Base-by-base conservation (phyloP, 1,284 basidiomycete species). In the Sporisorium sorghi region DNA sequence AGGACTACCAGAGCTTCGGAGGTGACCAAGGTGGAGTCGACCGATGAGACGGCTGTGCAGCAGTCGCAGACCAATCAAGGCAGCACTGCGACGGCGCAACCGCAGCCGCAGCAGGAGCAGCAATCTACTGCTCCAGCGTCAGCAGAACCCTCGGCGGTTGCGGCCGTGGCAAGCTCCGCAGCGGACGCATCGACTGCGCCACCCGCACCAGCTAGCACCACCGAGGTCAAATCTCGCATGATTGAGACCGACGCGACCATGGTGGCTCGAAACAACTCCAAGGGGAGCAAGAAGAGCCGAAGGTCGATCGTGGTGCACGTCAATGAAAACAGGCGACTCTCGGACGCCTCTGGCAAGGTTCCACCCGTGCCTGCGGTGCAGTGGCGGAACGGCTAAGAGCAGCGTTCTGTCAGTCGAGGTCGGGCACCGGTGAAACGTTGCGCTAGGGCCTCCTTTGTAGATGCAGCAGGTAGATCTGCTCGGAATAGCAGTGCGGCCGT, bases 301-400 rank as follows among this genome's bases (percentile, higher is more conserved):
- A 32, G 58, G 19, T 59, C 56, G 9, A 49, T 73, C 35, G 53
- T 68, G 11, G 49, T 64, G 19, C 70, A 73, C 39, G 59, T 72
- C 40, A 72, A 72, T 30, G 60, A 73, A 19, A 48, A 49, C 5
- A 23, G 55, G 30, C 26, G 65, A 14, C 51, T 37, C 35, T 68
- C 70, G n/a, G 51, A 49, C 3, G 48, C 52, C 1, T 51, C 61
- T 2, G 19, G 42, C 32, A 59, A 56, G 24, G 26, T 49, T 15
- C 54, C 70, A 5, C 60, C 70, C 17, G 70, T 73, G 10, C 70
- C 70, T 8, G 70, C 64, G 11, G 44, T 73, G 23, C 70, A 73
- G 35, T 73, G 70, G 70, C 56, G 70, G 26, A 43, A 43, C 3
- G 35, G 26, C 10, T 46, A 50, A 21, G 23, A 17, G 23, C n/a